Evolutionary conservation across 345 rosid species (phyloP).

Genomic region (Gynandropsis gynandra): DNA sequence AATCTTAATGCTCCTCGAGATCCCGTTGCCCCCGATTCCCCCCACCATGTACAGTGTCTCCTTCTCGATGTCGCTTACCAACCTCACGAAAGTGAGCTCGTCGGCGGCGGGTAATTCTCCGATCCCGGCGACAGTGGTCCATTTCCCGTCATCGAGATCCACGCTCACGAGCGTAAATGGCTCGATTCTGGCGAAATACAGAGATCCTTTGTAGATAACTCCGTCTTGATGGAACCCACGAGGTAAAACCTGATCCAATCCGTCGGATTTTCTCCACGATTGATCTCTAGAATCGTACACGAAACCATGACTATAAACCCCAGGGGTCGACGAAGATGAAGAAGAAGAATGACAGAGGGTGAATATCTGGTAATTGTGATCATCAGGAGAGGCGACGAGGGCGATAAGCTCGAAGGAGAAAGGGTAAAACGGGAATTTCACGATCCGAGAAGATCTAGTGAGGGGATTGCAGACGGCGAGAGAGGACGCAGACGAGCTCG

Average conservation of each 20-base stretch:
- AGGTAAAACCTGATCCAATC: conserved; percentile 33
- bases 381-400: conserved; percentile 39
- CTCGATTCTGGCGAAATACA: conserved; percentile 56
- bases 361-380: conserved; percentile 61
- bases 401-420: conserved; percentile 55
- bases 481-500: conserved; percentile 38
- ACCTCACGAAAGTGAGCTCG: conserved; percentile 54
- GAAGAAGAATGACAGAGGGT: too few species aligned
- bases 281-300: conserved; percentile 49
- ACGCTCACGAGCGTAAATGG: conserved; percentile 51
- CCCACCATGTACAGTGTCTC: conserved; percentile 63
- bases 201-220: conserved; percentile 42
- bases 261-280: conserved; percentile 46
- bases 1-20: conserved; percentile 61
- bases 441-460: conserved; percentile 48
- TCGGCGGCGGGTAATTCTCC: conserved; percentile 32
- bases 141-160: conserved; percentile 38
- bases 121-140: conserved; percentile 27
- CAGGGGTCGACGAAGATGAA: conserved; percentile 30
- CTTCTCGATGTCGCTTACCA: conserved; percentile 45
- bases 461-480: conserved; percentile 60
- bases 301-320: conserved; percentile 28
- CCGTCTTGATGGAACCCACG: conserved; percentile 51
- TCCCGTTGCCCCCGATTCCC: conserved; percentile 73
- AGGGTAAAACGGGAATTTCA: conserved; percentile 55